These are phyloP conservation scores for Fusarium coicis DNA, from an alignment of 2,329 filamentous ascomycete species.

Conservation along the genomic window DNA sequence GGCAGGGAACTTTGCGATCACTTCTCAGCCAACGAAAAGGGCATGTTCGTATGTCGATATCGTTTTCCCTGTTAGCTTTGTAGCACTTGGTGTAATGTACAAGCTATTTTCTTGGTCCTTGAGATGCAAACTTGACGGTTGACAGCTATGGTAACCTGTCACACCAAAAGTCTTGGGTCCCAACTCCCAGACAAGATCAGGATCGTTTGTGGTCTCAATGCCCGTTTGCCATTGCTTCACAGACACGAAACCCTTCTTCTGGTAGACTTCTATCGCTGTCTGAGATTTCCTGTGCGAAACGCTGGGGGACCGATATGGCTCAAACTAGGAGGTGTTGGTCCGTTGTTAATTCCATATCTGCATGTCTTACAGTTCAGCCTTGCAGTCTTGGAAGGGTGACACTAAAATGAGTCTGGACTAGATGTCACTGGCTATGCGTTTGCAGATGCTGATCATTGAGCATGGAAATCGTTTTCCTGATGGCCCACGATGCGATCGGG, in stretches of 20 bases:
- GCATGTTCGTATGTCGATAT: neutral
- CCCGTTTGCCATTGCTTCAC: conserved; percentile 20
- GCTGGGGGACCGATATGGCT: neutral
- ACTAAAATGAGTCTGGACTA: neutral
- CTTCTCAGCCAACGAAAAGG: neutral
- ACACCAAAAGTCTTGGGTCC: neutral
- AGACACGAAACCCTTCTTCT: conserved; percentile 10
- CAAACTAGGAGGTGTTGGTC: conserved; percentile 16
- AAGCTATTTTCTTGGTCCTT: neutral
- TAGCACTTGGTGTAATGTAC: neutral
- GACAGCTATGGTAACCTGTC: neutral
- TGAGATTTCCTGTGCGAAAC: conserved; percentile 2
- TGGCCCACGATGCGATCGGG: neutral
- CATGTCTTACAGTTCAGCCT: conserved; percentile 15
- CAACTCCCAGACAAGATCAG: neutral
- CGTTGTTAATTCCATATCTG: neutral
- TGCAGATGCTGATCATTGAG: conserved; percentile 1
- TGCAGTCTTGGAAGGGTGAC: conserved; percentile 2
- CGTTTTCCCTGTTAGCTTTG: neutral
- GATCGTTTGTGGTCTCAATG: conserved; percentile 16
- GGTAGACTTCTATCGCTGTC: conserved; percentile 28
- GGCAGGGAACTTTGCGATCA: conserved; percentile 8
- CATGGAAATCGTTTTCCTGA: neutral
- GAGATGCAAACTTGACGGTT: neutral
- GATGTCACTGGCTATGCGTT: neutral